Conservation (phyloP, 371 early-diverging fungal species). For the Apophysomyces variabilis region DNA sequence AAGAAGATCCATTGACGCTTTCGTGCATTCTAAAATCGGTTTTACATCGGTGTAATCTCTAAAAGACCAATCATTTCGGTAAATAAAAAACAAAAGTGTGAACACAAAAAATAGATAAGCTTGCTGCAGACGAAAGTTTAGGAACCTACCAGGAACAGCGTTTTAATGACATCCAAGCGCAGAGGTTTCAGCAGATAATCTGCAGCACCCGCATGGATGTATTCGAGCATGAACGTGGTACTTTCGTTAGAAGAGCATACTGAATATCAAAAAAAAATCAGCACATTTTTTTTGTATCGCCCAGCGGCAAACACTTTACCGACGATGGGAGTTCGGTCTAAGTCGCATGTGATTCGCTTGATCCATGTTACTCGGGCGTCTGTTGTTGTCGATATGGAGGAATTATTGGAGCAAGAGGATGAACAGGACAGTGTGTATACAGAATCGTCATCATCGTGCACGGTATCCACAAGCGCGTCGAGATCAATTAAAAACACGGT, state of each 20-base stretch:
- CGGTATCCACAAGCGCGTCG: slow-evolving; percentile 21
- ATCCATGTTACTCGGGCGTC: slow-evolving; percentile 10
- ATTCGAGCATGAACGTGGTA: slow-evolving; percentile 41
- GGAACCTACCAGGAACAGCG: slow-evolving; percentile 54
- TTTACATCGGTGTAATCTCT: slow-evolving; percentile 23
- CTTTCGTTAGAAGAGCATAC: slow-evolving; percentile 43
- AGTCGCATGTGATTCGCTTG: slow-evolving; percentile 22
- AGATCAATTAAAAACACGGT: slow-evolving; percentile 31
- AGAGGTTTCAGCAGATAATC: slow-evolving; percentile 62
- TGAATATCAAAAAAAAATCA: slow-evolving; percentile 19
- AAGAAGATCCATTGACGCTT: slow-evolving; percentile 18
- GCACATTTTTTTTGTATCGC: too few relatives aligned
- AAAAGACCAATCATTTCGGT: slow-evolving; percentile 8
- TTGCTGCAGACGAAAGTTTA: background rate
- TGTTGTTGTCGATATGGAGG: background rate
- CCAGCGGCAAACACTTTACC: background rate
- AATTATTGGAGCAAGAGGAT: slow-evolving; percentile 11
- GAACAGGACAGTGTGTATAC: slow-evolving; percentile 19
- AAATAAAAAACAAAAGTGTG: background rate
- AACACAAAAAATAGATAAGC: background rate
- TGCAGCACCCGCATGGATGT: slow-evolving; percentile 58
- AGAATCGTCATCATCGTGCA: slow-evolving; percentile 10
- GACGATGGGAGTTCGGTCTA: slow-evolving; percentile 12
- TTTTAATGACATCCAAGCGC: slow-evolving; percentile 53
- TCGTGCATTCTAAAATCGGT: slow-evolving; percentile 21